These are phyloP conservation scores for Neurospora sp. DNA, from an alignment of 495 filamentous ascomycete genomes.

Conservation along the genomic window DNA sequence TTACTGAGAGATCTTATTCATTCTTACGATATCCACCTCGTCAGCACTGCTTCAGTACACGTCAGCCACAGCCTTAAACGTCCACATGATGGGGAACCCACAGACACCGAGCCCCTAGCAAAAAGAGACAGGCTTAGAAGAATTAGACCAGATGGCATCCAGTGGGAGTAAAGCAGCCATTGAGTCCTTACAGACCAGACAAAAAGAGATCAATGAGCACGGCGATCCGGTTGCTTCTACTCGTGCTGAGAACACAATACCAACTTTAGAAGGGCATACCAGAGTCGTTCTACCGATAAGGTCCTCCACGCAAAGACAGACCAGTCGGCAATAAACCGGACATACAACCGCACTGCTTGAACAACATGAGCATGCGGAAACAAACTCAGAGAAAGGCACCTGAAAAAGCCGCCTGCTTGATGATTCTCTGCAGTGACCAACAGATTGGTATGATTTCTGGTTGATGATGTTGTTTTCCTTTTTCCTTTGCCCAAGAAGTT, in stretches of 20 bases:
- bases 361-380: background rate
- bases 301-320: background rate
- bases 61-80: constrained; percentile 12
- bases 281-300: background rate
- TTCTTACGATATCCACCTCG: background rate
- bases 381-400: background rate
- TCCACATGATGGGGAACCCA: constrained; percentile 10
- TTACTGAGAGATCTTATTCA: constrained; percentile 17
- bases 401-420: background rate
- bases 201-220: background rate
- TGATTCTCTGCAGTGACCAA: background rate
- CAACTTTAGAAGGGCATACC: background rate
- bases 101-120: constrained; percentile 11
- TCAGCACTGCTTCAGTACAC: background rate
- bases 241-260: background rate
- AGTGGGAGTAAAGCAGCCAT: background rate
- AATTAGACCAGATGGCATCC: constrained; percentile 12
- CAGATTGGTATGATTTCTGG: background rate
- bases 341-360: background rate
- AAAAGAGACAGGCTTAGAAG: constrained; percentile 23
- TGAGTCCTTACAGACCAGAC: background rate
- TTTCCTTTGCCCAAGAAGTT: background rate
- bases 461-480: background rate
- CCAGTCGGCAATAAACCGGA: background rate
- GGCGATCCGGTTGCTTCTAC: background rate